A percentile compares a stretch with the other conserved stretches of the same genome.
Evolutionary conservation across 495 filamentous ascomycete species (phyloP).

Genomic region (Neurospora africana): DNA sequence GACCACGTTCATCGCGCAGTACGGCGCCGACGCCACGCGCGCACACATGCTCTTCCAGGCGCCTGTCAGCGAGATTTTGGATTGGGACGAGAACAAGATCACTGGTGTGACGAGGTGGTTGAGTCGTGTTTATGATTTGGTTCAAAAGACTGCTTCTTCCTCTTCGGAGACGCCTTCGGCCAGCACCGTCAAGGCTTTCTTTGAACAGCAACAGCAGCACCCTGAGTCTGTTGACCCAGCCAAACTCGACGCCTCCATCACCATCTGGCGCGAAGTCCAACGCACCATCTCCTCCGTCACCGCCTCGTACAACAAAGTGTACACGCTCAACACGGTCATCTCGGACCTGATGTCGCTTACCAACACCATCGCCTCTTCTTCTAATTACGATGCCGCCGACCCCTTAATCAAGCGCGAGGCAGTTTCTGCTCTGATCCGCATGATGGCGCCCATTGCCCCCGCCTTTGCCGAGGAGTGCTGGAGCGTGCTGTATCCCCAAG

Average conservation of each 20-base stretch:
- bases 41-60: constrained; percentile 84
- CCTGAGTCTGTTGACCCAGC: constrained; percentile 10
- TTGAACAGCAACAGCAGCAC: constrained; percentile 10
- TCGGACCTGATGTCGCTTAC: constrained; percentile 73
- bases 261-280: constrained; percentile 54
- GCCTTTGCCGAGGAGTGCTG: constrained; percentile 73
- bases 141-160: constrained; percentile 22
- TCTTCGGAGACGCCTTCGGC: not conserved
- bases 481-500: constrained; percentile 41
- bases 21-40: constrained; percentile 75
- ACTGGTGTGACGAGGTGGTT: constrained; percentile 74
- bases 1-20: constrained; percentile 51
- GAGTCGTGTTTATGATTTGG: constrained; percentile 49
- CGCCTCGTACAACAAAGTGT: constrained; percentile 54
- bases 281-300: constrained; percentile 59
- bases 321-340: constrained; percentile 69
- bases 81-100: constrained; percentile 83
- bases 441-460: constrained; percentile 69
- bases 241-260: constrained; percentile 39
- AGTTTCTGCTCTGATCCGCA: constrained; percentile 44
- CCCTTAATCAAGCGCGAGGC: constrained; percentile 22
- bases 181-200: constrained; percentile 14
- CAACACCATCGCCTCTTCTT: constrained; percentile 42
- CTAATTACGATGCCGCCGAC: constrained; percentile 7
- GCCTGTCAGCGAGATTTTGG: constrained; percentile 68